Conservation (phyloP, 148 eudicot species). For the Persicaria tinctoria region DNA sequence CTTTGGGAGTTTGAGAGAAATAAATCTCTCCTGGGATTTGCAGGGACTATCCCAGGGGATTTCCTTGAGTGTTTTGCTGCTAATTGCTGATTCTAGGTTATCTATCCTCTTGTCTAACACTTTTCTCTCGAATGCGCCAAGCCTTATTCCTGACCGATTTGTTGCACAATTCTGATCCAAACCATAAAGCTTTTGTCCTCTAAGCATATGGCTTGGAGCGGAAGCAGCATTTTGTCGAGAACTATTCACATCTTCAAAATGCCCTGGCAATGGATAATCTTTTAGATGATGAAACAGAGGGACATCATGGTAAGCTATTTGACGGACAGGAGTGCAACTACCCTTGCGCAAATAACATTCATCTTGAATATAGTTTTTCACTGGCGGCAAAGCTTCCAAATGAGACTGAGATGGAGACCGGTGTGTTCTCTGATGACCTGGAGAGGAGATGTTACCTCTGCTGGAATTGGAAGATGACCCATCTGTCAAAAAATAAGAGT, state of each 20-base stretch:
- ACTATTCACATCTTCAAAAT: conserved; percentile 16
- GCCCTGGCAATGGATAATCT: conserved; percentile 16
- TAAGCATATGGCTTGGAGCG: conserved; percentile 20
- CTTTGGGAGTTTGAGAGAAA: too few species aligned
- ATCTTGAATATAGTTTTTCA: conserved; percentile 18
- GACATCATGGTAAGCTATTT: conserved; percentile 14
- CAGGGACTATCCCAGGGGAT: too few species aligned
- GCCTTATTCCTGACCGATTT: conserved; percentile 19
- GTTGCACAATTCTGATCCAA: conserved; percentile 19
- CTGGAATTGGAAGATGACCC: conserved; percentile 49
- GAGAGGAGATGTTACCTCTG: conserved; percentile 38
- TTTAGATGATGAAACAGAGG: conserved; percentile 25
- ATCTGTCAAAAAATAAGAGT: conserved; percentile 45
- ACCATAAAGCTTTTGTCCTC: conserved; percentile 24
- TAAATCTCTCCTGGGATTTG: too few species aligned
- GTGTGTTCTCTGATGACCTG: conserved; percentile 31
- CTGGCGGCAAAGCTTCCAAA: conserved; percentile 25
- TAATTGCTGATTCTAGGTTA: too few species aligned
- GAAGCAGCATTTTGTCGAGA: conserved; percentile 14
- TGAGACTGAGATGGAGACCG: conserved; percentile 29
- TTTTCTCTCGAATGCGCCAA: conserved; percentile 21
- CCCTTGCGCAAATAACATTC: conserved; percentile 20
- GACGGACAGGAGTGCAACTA: conserved; percentile 31
- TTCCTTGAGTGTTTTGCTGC: too few species aligned
- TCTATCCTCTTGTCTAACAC: too few species aligned